Base-by-base conservation (phyloP, 2,329 filamentous ascomycete genomes). In the Clarireedia hainanense region DNA sequence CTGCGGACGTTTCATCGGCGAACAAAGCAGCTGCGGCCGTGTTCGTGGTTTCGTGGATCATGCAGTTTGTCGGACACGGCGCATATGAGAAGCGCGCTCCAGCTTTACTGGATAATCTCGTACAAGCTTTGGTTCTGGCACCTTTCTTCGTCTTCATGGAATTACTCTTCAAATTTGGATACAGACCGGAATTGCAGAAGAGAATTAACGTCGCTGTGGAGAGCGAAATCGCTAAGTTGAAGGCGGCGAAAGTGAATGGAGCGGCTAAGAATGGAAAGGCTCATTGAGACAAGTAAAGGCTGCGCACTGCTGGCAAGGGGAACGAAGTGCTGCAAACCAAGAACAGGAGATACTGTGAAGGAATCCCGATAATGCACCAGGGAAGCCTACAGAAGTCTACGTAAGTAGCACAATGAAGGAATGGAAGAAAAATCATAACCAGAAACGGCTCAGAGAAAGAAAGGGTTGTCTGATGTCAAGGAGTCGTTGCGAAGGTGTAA, bases 111-210 rank as follows among this genome's bases (percentile, higher is more conserved):
- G 91, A 97, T 73, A 97, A 96, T 67, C 74, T 97, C 43, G 78
- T 95, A 48, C 94, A 97, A 73, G 91, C 94, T 27, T 72, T 97
- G 61, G 92, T 97, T 67, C 78, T 97, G 24, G 94, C 94, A 0
- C 94, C 94, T 7, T 86, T 99, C 67, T 99, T 97, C 65, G 92
- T 97, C 57, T 99, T 94, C 89, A 86, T 99, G 65, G 91, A 97
- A 75, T 74, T 95, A 24, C 78, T 99, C 26, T 99, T 99, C 76
- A 84, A 79, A 66, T 81, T 95, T 50, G 94, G 94, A 49, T 99
- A 97, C 73, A 83, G 94, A 58, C 88, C 86, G 1, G 91, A 95
- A 71, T 76, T 99, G 63, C 90, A 92, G 74, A 79, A 80, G 58
- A 83, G 92, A 50, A 82, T 97, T 46, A 83, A 92, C 59, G 84